Base-by-base conservation (phyloP, 352 stramenopile genomes). In the Phytopythium mirpurense region DNA sequence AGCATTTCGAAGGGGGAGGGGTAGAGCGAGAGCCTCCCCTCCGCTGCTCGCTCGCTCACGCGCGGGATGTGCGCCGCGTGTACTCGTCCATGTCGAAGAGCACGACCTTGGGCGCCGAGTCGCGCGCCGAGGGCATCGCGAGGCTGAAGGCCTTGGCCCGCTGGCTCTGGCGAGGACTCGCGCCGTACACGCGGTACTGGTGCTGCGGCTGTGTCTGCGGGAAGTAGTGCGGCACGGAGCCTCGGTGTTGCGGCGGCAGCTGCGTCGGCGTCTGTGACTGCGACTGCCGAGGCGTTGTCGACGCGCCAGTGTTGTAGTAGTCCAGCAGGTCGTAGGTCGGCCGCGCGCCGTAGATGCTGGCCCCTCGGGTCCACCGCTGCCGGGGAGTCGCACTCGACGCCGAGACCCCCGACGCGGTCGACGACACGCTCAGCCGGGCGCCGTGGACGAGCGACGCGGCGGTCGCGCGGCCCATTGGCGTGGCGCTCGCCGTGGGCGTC, bases 391-490 rank as follows among this genome's bases (percentile, higher is more conserved):
- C n/a, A n/a, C n/a, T 37, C 5, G 43, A 21, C 26, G 43, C 26
- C 7, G 27, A 49, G 9, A 32, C 47, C 5, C n/a, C 34, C 11
- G 48, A 54, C 21, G 19, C 24, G 2, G 35, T 45, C 12, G 48
- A 54, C 48, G 46, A 41, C 7, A 24, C 6, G 34, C 48, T 43
- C 9, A 45, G 32, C 10, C 48, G 48, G 14, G 9, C 26, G 32
- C 34, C 15, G 35, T 45, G 34, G 32, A 19, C 49, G 29, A 26
- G 19, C 21, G 51, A 49, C 0, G 26, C 21, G 19, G 51, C 43
- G 11, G 54, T 43, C 34, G 44, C 50, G 29, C 60, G 42, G 19
- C 56, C 55, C 32, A 62, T 42, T 23, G 54, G 59, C 0, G 59
- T 56, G n/a, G 54, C 51, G 7, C 19, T 10, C 18, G 29, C 24